Base-by-base conservation (phyloP, 805 yeast species). In the Cyberlindnera americana region DNA sequence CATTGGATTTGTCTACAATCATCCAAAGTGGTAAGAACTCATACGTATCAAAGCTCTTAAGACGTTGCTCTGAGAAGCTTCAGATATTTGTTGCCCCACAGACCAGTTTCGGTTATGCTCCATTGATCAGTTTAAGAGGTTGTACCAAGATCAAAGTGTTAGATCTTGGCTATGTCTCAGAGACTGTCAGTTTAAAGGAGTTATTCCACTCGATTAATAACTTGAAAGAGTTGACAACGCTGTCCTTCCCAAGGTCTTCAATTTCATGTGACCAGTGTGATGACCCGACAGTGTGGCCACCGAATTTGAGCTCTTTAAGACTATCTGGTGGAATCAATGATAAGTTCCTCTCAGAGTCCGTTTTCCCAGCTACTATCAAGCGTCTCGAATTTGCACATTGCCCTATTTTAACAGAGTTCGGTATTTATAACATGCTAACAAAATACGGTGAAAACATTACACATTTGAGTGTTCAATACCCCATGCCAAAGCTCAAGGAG, bases 11-110 rank as follows among this genome's bases (percentile, higher is more conserved):
- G 26, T 74, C 95, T 9, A 72, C 76, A 31, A 87, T 90, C 34
- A 78, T 89, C 44, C 98, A 93, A 61, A 73, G 87, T 26, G 98
- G 98, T 11, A 89, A 86, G 59, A 93, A 89, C 61, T 91, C 97
- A 5, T 83, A 72, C 59, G 88, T 91, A 11, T 87, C 97, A 0
- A 82, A 85, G 48, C 59, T 93, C 6, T 65, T 93, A 40, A 76
- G 95, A 53, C 70, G 96, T 29, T 85, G 96, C 39, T 75, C 89
- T 8, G 59, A 70, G 15, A 73, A 70, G 27, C 65, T 93, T 35
- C 75, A 78, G 47, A 66, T 70, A 10, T 89, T 93, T 52, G 74
- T 84, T 7, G 96, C 98, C 0, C 96, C 98, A 3, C 98, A 91
- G 57, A 82, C 97, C 23, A 83, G 95, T 64, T 91, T 93, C 66